Base-by-base conservation (phyloP, 768 basidiomycete genomes). In the Termitomyces sp. region DNA sequence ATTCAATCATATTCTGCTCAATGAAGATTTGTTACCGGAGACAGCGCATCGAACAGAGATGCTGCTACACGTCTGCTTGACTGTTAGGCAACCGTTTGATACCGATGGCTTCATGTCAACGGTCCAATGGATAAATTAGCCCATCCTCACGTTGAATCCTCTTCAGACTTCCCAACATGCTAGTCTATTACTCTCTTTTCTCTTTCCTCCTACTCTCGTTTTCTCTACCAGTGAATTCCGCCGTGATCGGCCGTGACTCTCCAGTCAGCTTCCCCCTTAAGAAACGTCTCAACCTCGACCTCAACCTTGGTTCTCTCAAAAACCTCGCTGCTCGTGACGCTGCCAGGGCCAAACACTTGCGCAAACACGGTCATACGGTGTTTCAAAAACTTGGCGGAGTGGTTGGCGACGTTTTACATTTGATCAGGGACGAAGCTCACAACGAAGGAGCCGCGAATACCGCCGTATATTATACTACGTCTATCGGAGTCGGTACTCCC, bases 401-500 rank as follows among this genome's bases (percentile, higher is more conserved):
- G 22, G 9, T 24, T 16, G 11, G 9, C 22, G 22, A 37, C 22
- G 12, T 15, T 15, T 1, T 12, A 22, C 33, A 20, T 12, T 37
- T 18, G 37, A 20, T 46, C 20, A 20, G 31, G 33, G 37, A 47
- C 33, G 65, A 76, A 24, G 76, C 78, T 45, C 75, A 76, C 60
- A 81, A 80, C 58, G 71, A 74, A 55, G 68, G 64, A 18, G 69
- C 73, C 51, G 56, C 63, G 36, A 72, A 76, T 53, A 65, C 70
- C 57, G 71, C 68, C 18, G 71, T 78, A 12, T 68, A 69, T 42
- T 84, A 85, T 68, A 67, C 75, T 46, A 73, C 80, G 1, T 63
- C 72, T 15, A 76, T 85, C 33, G 79, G 76, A 12, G 75, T 87
- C 33, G 86, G 86, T 52, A 78, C 64, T 61, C 85, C 84, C 1